These are phyloP conservation scores for Exophiala sp. DNA, from an alignment of 2,329 filamentous ascomycete species.

Conservation along the genomic window DNA sequence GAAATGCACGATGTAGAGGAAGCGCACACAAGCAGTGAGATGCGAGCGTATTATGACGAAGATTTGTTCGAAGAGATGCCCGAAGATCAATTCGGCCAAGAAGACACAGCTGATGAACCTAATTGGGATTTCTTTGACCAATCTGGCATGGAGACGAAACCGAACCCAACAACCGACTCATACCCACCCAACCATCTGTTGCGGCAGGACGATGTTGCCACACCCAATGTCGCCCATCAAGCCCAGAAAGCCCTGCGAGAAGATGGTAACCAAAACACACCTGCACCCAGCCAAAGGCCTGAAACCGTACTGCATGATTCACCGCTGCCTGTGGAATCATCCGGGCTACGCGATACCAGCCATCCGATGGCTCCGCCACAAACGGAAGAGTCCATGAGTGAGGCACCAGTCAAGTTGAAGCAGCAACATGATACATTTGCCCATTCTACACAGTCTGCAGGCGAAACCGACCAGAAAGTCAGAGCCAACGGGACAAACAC, in stretches of 20 bases:
- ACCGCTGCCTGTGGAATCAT: too few relatives aligned
- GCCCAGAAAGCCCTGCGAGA: background rate
- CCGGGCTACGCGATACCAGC: too few relatives aligned
- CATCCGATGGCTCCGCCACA: too few relatives aligned
- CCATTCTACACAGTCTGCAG: constrained; percentile 3
- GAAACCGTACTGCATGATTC: too few relatives aligned
- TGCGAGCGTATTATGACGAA: constrained; percentile 45
- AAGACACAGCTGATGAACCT: constrained; percentile 55
- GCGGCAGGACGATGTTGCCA: constrained; percentile 2
- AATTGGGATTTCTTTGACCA: constrained; percentile 66
- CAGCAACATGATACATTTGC: too few relatives aligned
- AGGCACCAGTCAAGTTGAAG: background rate
- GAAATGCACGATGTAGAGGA: constrained; percentile 22
- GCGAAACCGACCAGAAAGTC: constrained; percentile 6
- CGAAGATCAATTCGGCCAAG: constrained; percentile 51
- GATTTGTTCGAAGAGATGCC: constrained; percentile 59
- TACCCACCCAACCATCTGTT: background rate
- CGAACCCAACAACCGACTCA: background rate
- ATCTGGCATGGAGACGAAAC: constrained; percentile 31
- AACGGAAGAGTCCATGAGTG: background rate
- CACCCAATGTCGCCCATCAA: background rate
- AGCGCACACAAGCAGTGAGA: constrained; percentile 26
- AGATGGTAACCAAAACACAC: background rate
- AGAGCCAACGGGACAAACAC: background rate
- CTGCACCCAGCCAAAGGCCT: too few relatives aligned